Conservation (phyloP, 2,329 filamentous ascomycete species). For the Fusarium longipes region DNA sequence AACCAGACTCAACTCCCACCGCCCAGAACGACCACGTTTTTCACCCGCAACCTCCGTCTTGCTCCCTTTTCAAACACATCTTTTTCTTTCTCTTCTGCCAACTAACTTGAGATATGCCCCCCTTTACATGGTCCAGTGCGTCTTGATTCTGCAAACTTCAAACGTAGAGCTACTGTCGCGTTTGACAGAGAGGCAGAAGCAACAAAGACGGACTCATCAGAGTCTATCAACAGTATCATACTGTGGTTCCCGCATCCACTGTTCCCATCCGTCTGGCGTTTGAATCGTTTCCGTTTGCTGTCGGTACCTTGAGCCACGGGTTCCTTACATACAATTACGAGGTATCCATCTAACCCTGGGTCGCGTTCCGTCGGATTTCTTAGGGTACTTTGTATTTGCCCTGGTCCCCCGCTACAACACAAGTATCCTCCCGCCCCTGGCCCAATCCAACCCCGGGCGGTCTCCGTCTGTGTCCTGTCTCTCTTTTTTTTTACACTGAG, state of each 20-base stretch:
- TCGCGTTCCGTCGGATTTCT: conserved; percentile 24
- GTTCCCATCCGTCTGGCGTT: conserved; percentile 30
- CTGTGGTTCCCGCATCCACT: conserved; percentile 31
- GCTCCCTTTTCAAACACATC: conserved; percentile 27
- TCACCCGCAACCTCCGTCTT: conserved; percentile 34
- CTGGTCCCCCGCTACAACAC: conserved; percentile 2
- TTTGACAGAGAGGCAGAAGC: conserved; percentile 1
- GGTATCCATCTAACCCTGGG: conserved; percentile 25
- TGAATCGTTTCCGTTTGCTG: conserved; percentile 33
- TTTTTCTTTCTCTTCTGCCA: conserved; percentile 7
- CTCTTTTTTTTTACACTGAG: conserved; percentile 36
- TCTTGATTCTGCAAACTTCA: conserved; percentile 1
- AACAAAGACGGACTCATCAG: background rate
- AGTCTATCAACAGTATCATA: conserved; percentile 9
- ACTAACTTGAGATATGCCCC: conserved; percentile 22
- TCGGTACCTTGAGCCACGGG: conserved; percentile 25
- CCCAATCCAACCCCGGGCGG: conserved; percentile 31
- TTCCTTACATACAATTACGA: conserved; percentile 32
- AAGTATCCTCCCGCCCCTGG: conserved; percentile 40
- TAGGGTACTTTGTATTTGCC: conserved; percentile 25
- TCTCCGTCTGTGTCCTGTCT: conserved; percentile 7
- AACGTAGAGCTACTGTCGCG: background rate
- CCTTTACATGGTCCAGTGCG: conserved; percentile 18
- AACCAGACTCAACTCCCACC: conserved; percentile 27
- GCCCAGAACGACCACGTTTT: conserved; percentile 42